Percentiles rank a stretch among this genome's conserved stretches.
These are phyloP conservation scores for Cystofilobasidium ferigula DNA, from an alignment of 768 basidiomycete species.

Conservation along the genomic window DNA sequence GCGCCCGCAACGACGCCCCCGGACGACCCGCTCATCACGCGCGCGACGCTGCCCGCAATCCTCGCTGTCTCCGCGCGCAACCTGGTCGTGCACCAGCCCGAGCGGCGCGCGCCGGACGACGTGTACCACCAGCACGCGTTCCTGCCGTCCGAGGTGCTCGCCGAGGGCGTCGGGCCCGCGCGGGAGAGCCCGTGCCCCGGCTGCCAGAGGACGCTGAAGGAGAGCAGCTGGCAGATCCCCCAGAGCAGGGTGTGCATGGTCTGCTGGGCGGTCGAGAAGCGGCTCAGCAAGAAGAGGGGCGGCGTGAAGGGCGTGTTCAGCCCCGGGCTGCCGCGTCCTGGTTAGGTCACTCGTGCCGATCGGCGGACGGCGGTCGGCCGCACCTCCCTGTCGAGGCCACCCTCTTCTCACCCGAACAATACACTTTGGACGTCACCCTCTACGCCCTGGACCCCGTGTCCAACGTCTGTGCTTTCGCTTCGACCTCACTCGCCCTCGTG, in stretches of 20 bases:
- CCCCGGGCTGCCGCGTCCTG: not conserved
- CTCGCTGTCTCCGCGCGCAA: not conserved
- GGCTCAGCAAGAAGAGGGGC: not conserved
- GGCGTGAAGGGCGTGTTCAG: not conserved
- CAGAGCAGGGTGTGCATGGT: not conserved
- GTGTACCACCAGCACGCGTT: conserved; percentile 8
- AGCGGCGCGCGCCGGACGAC: not conserved
- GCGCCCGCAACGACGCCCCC: too few relatives aligned
- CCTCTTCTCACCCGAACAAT: too few relatives aligned
- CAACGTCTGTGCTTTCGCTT: too few relatives aligned
- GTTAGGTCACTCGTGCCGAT: too few relatives aligned
- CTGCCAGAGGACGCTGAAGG: not conserved
- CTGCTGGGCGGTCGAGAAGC: conserved; percentile 7
- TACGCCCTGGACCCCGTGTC: too few relatives aligned
- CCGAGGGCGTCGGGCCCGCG: not conserved
- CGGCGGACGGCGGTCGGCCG: too few relatives aligned
- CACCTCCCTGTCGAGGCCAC: too few relatives aligned
- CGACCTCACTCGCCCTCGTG: too few relatives aligned
- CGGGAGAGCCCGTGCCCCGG: not conserved
- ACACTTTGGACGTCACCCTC: too few relatives aligned
- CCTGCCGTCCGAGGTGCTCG: conserved; percentile 5
- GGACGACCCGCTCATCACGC: not conserved
- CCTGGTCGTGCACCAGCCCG: not conserved
- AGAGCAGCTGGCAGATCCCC: not conserved
- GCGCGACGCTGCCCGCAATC: not conserved